Evolutionary conservation across 805 yeast genomes (phyloP).

Genomic region (Vanderwaltozyma polyspora): DNA sequence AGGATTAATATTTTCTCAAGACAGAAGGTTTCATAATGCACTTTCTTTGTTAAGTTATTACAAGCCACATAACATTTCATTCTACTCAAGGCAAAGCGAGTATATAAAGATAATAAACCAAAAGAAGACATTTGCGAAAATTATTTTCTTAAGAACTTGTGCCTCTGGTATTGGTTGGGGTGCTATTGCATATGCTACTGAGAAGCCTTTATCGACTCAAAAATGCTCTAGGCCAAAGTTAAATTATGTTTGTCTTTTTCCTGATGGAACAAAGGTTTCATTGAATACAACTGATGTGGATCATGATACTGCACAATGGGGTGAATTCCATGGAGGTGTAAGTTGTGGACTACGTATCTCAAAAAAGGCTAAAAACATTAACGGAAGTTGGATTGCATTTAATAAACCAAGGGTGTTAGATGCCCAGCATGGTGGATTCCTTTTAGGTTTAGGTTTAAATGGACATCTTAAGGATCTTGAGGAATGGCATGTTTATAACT

Average conservation of each 20-base stretch:
- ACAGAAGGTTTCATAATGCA: constrained; percentile 69
- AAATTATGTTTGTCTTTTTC: constrained; percentile 58
- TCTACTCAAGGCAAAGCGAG: constrained; percentile 35
- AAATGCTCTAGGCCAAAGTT: constrained; percentile 68
- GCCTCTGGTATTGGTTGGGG: constrained; percentile 31
- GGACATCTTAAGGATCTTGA: constrained; percentile 77
- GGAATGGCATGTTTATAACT: constrained; percentile 94
- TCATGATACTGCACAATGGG: constrained; percentile 57
- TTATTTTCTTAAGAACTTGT: constrained; percentile 59
- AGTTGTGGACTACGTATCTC: constrained; percentile 76
- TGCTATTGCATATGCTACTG: constrained; percentile 22
- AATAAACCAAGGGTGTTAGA: constrained; percentile 61
- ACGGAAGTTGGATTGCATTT: constrained; percentile 85
- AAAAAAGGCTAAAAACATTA: constrained; percentile 44
- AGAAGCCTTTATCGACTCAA: constrained; percentile 75
- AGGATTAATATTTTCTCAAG: constrained; percentile 60
- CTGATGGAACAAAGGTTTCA: constrained; percentile 54
- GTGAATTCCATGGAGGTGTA: constrained; percentile 84
- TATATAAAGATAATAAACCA: constrained; percentile 45
- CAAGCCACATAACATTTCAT: constrained; percentile 14
- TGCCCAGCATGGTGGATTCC: constrained; percentile 88
- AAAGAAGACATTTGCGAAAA: constrained; percentile 42
- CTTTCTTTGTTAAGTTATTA: constrained; percentile 44
- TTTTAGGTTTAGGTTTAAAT: constrained; percentile 83
- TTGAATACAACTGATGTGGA: constrained; percentile 42